Conservation (phyloP, 148 eudicot species). For the Hydrangea macrophylla region DNA sequence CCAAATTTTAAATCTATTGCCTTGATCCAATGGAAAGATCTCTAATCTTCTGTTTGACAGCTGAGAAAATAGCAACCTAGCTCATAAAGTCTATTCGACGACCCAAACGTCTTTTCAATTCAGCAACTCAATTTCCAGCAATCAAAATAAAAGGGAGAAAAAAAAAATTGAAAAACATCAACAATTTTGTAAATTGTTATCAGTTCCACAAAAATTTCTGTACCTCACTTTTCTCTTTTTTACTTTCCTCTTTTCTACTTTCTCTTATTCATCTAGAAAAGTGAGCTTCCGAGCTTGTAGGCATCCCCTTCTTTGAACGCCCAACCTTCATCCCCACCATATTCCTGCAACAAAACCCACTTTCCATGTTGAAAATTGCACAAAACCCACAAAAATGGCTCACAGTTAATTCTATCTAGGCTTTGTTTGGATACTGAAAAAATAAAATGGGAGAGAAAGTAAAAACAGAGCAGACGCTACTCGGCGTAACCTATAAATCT, state of each 20-base stretch:
- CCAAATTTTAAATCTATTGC: too few species aligned
- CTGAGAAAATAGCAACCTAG: background rate
- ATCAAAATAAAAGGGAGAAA: background rate
- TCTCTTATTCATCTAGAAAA: constrained; percentile 4
- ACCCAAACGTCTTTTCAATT: background rate
- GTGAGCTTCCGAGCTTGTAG: constrained; percentile 9
- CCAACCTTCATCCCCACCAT: constrained; percentile 17
- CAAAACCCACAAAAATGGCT: background rate
- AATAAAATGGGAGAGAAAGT: background rate
- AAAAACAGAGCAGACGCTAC: too few species aligned
- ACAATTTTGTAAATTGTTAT: too few species aligned
- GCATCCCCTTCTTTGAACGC: constrained; percentile 12
- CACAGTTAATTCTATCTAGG: too few species aligned
- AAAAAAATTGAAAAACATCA: too few species aligned
- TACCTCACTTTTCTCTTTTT: background rate
- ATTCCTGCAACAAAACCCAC: constrained; percentile 12
- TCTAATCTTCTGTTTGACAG: background rate
- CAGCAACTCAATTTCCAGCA: background rate
- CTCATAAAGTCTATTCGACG: background rate
- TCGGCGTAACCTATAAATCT: too few species aligned
- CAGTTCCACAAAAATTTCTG: background rate
- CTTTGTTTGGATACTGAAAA: background rate
- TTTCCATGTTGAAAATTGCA: background rate
- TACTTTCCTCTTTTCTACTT: background rate
- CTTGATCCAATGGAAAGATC: too few species aligned